Evolutionary conservation across 108 stramenopile species (phyloP), one percentile per base, ranked within the genome.

Genomic region (Craspedostauros australis): DNA sequence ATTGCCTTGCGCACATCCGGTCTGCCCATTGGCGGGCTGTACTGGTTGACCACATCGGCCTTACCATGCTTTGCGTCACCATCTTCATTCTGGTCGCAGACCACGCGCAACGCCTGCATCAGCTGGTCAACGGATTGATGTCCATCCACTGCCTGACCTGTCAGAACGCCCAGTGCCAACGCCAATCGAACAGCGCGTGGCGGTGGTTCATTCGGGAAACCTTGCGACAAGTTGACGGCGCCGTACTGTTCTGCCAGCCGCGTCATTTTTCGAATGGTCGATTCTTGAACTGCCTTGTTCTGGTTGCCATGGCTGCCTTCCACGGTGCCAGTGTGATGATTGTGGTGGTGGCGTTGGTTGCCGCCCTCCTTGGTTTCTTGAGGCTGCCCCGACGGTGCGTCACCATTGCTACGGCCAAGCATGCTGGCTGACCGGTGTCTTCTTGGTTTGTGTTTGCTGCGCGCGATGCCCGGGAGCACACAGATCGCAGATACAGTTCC

Each of bases 181-280:
- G 75, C 77, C 34, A 79, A 34, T 39, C 67, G 34, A 22, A 86
- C 42, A 27, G 47, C 48, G 5, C 39, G 39, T 18, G 84, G 84
- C 8, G 84, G 84, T 14, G 75, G 46, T 52, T 86, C 80, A 57
- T 81, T 81, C 7, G 84, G 84, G 42, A 79, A 80, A 0, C 84
- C 64, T 50, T 86, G 84, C 1, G 60, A 63, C 4, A 86, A 46
- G 47, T 86, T 86, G 1, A 86, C 67, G 31, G 84, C 84, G 3
- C 63, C 31, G 45, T 76, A 49, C 57, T 86, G 41, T 20, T 45
- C 41, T 4, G 84, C 74, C 12, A 86, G 60, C 6, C 84, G 70
- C 9, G 84, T 86, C 84, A 85, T 85, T 46, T 65, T 58, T 12
- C 84, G 69, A 52, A 85, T 85, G 12, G 57, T 60, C n/a, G 75